Percentiles rank a stretch among this genome's conserved stretches.
These are phyloP conservation scores for Aspergillus clavatus DNA, from an alignment of 2,329 filamentous ascomycete species.

Conservation along the genomic window DNA sequence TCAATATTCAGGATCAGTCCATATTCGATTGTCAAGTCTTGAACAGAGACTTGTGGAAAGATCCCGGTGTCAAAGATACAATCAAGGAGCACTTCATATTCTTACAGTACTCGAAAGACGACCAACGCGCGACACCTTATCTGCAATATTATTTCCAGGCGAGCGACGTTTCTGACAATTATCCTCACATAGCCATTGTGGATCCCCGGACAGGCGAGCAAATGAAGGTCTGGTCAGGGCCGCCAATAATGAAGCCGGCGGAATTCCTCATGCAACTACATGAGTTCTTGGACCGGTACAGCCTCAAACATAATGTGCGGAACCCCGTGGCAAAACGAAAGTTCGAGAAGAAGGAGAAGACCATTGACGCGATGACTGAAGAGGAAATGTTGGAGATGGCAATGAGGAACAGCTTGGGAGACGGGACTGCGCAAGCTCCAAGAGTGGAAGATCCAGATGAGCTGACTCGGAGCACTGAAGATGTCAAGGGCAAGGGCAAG, in stretches of 20 bases:
- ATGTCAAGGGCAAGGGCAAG: constrained; percentile 48
- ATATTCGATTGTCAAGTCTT: constrained; percentile 92
- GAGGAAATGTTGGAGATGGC: constrained; percentile 97
- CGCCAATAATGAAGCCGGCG: constrained; percentile 66
- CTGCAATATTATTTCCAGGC: constrained; percentile 83
- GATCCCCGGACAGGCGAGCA: constrained; percentile 95
- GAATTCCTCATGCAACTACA: constrained; percentile 90
- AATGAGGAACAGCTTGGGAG: constrained; percentile 75
- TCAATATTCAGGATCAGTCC: constrained; percentile 89
- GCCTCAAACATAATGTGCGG: constrained; percentile 78
- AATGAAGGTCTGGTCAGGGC: constrained; percentile 91
- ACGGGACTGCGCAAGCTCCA: constrained; percentile 41
- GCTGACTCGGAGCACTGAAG: constrained; percentile 63
- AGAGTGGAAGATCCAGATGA: constrained; percentile 79
- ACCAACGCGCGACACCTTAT: constrained; percentile 72
- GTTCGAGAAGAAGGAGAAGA: constrained; percentile 64
- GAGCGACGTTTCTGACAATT: constrained; percentile 79
- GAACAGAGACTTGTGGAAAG: constrained; percentile 96
- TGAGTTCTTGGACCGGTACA: constrained; percentile 97
- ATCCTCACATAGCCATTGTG: constrained; percentile 92
- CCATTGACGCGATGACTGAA: constrained; percentile 86
- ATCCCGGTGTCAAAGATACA: constrained; percentile 69
- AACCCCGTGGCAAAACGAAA: constrained; percentile 84
- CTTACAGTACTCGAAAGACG: constrained; percentile 86
- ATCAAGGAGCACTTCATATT: constrained; percentile 92